A percentile compares a stretch with the other conserved stretches of the same genome.
phyloP scores from a whole-genome alignment of 345 rosid species.

The Limnanthes douglasii region DNA sequence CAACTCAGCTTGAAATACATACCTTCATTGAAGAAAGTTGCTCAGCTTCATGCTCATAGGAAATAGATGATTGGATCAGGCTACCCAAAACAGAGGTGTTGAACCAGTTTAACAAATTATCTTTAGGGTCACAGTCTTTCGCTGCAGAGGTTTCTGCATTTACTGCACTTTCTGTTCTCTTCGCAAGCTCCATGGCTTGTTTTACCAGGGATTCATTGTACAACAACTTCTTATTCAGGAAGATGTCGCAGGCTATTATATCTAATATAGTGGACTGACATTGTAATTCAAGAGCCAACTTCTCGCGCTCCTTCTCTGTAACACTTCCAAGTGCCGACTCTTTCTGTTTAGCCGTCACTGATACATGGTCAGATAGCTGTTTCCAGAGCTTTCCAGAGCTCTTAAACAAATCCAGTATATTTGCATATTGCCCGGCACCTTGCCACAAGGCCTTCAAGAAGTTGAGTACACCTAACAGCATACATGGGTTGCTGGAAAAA shows the following conservation, averaged over 20 bases:
- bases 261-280: conserved; percentile 68
- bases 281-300: conserved; percentile 31
- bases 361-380: conserved; percentile 30
- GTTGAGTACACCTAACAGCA: conserved; percentile 39
- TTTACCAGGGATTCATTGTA: conserved; percentile 36
- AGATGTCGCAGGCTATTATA: conserved; percentile 63
- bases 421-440: conserved; percentile 57
- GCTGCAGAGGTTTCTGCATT: conserved; percentile 13
- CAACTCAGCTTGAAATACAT: background rate
- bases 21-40: conserved; percentile 41
- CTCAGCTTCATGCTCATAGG: conserved; percentile 33
- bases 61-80: conserved; percentile 42
- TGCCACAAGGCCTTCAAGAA: conserved; percentile 87
- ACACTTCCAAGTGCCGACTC: conserved; percentile 19
- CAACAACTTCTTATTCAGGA: conserved; percentile 55
- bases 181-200: conserved; percentile 17
- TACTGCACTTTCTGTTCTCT: conserved; percentile 13
- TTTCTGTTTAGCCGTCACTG: conserved; percentile 21
- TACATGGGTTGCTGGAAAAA: conserved; percentile 43
- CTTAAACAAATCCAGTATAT: conserved; percentile 39
- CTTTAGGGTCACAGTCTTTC: conserved; percentile 23
- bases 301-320: conserved; percentile 26
- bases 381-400: conserved; percentile 53
- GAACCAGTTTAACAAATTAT: conserved; percentile 45
- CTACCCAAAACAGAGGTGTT: conserved; percentile 33